phyloP scores from a whole-genome alignment of 495 filamentous ascomycete species.

The Evansstolkia leycettana region DNA sequence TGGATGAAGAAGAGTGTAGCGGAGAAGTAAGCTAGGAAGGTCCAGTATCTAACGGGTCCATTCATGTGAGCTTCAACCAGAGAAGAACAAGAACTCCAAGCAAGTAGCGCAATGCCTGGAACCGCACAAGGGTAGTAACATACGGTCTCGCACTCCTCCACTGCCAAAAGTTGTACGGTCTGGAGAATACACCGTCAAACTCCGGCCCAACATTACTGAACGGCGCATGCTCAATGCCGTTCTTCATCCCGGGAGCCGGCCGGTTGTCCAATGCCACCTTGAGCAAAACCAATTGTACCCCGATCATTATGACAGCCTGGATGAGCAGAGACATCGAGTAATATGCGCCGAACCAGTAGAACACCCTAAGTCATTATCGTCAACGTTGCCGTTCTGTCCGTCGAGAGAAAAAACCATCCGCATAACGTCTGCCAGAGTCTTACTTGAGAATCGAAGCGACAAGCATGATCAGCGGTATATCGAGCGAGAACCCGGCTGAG shows the following conservation, averaged over 20 bases:
- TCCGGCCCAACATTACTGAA: conserved; percentile 24
- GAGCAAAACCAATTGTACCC: conserved; percentile 68
- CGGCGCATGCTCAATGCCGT: conserved; percentile 35
- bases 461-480: conserved; percentile 97
- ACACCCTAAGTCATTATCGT: conserved; percentile 45
- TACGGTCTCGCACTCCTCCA: conserved; percentile 75
- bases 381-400: not conserved
- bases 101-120: too few species aligned
- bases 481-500: conserved; percentile 77
- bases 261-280: conserved; percentile 87
- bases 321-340: conserved; percentile 71
- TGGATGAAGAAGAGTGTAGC: conserved; percentile 55
- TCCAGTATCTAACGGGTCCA: conserved; percentile 60
- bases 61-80: too few species aligned
- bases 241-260: conserved; percentile 47
- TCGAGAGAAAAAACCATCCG: not conserved
- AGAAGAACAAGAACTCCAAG: too few species aligned
- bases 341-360: conserved; percentile 86
- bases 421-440: conserved; percentile 9
- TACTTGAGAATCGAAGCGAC: conserved; percentile 85
- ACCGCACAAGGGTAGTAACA: conserved; percentile 15
- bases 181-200: conserved; percentile 15
- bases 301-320: conserved; percentile 79
- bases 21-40: conserved; percentile 65
- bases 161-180: conserved; percentile 91